These are phyloP conservation scores for Chaetomium sp. DNA, from an alignment of 2,329 filamentous ascomycete species.

Conservation along the genomic window DNA sequence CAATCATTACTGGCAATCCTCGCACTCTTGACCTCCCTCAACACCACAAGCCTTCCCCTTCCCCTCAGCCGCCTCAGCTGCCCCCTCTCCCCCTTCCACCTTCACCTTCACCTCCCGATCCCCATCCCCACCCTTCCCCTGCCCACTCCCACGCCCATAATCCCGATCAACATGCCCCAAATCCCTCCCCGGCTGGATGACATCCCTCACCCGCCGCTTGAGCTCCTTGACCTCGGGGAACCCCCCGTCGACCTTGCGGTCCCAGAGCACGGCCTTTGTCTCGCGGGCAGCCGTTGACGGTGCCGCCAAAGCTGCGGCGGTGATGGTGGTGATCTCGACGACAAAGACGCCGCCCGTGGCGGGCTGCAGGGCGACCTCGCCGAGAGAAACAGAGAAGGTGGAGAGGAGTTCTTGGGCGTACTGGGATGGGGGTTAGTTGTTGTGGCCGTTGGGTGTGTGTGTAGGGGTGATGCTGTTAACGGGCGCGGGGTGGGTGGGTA, in stretches of 20 bases:
- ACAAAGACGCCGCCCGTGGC: constrained; percentile 81
- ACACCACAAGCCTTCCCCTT: constrained; percentile 8
- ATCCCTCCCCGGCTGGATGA: constrained; percentile 75
- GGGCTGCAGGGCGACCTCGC: constrained; percentile 86
- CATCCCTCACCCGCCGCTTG: constrained; percentile 80
- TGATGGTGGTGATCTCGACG: constrained; percentile 61
- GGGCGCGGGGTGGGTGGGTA: neutral
- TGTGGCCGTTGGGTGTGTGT: neutral
- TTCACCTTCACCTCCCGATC: neutral
- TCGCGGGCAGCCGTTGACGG: constrained; percentile 1
- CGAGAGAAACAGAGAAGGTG: constrained; percentile 81
- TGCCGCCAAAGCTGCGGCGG: constrained; percentile 11
- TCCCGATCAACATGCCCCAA: constrained; percentile 78
- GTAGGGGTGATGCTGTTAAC: neutral
- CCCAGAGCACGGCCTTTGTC: constrained; percentile 66
- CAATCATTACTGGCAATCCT: constrained; percentile 42
- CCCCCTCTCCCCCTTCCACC: constrained; percentile 10
- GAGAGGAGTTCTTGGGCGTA: constrained; percentile 94
- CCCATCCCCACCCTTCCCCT: neutral
- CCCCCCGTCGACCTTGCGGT: constrained; percentile 81
- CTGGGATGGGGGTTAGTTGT: constrained; percentile 46
- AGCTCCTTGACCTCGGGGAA: constrained; percentile 94
- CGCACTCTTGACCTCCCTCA: constrained; percentile 35
- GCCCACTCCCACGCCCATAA: constrained; percentile 32
- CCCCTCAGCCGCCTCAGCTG: constrained; percentile 1